phyloP scores from a whole-genome alignment of 805 yeast species.

The Scheffersomyces lignosus region DNA sequence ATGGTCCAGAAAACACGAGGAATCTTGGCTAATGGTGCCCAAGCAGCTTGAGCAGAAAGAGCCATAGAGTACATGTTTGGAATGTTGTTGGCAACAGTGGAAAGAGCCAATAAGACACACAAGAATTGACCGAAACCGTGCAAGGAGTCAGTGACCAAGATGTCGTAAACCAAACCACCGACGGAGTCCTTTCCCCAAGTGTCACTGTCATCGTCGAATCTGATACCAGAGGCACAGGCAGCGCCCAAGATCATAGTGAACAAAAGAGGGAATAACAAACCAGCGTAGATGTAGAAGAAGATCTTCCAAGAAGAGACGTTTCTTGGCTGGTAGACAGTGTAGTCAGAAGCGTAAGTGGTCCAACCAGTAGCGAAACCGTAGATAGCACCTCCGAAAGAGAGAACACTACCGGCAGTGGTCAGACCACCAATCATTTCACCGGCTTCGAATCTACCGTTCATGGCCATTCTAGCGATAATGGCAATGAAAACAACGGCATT shows the following conservation, averaged over 20 bases:
- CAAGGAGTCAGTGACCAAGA: slow-evolving; percentile 75
- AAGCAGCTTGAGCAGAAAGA: slow-evolving; percentile 80
- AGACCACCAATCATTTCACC: slow-evolving; percentile 48
- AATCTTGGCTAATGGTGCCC: slow-evolving; percentile 69
- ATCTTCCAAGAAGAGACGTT: slow-evolving; percentile 58
- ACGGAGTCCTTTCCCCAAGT: slow-evolving; percentile 50
- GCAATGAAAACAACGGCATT: slow-evolving; percentile 70
- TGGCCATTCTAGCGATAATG: slow-evolving; percentile 74
- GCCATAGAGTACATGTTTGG: slow-evolving; percentile 94
- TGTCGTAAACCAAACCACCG: slow-evolving; percentile 83
- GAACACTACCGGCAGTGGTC: slow-evolving; percentile 70
- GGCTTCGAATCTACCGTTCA: slow-evolving; percentile 57
- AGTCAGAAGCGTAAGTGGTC: slow-evolving; percentile 91
- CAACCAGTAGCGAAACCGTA: slow-evolving; percentile 94
- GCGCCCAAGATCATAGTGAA: slow-evolving; percentile 84
- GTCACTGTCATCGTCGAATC: too few species aligned
- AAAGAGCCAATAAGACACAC: slow-evolving; percentile 78
- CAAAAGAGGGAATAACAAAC: slow-evolving; percentile 66
- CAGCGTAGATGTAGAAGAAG: slow-evolving; percentile 62
- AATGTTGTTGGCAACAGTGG: slow-evolving; percentile 87
- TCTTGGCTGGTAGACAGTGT: slow-evolving; percentile 82
- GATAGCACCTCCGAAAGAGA: slow-evolving; percentile 79
- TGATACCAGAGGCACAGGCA: slow-evolving; percentile 73
- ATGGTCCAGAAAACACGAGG: slow-evolving; percentile 87
- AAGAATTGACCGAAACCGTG: slow-evolving; percentile 91